Evolutionary conservation across 2,329 filamentous ascomycete species (phyloP).

Genomic region (Penicillium digitatum): DNA sequence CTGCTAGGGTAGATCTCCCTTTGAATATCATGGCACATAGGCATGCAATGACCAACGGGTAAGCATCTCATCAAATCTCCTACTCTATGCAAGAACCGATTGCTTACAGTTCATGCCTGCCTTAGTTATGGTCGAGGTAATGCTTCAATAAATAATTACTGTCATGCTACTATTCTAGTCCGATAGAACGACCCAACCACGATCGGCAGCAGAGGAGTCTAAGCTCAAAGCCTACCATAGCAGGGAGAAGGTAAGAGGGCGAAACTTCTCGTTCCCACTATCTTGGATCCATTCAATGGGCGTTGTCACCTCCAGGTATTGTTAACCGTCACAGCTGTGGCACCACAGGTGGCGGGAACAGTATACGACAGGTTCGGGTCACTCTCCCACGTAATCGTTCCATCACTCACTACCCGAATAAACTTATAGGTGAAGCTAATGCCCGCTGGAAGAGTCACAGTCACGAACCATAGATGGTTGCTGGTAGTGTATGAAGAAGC

Average conservation of each 20-base stretch:
- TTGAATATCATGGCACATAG: too few species aligned
- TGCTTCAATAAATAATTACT: neutral
- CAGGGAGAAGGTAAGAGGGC: neutral
- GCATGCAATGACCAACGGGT: too few species aligned
- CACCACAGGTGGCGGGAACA: slow-evolving; percentile 37
- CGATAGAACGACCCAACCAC: neutral
- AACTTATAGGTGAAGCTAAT: slow-evolving; percentile 42
- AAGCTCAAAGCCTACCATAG: too few species aligned
- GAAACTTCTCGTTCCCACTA: neutral
- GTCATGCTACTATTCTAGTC: neutral
- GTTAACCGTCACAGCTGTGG: slow-evolving; percentile 31
- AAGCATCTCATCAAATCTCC: too few species aligned
- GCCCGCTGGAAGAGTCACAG: slow-evolving; percentile 54
- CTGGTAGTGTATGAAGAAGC: slow-evolving; percentile 56
- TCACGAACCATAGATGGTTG: slow-evolving; percentile 60
- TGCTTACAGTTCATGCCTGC: too few species aligned
- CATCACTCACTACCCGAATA: slow-evolving; percentile 6
- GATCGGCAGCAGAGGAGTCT: neutral
- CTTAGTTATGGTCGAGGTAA: too few species aligned
- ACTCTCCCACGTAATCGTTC: slow-evolving; percentile 10
- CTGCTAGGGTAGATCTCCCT: too few species aligned
- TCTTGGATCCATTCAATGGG: neutral
- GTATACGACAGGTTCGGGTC: slow-evolving; percentile 40
- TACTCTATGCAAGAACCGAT: too few species aligned
- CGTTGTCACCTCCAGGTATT: slow-evolving; percentile 37